Evolutionary conservation across 192 early-diverging fungal genomes (phyloP), one percentile per base, ranked within the genome.

Genomic region (Chytriomyces sp.): DNA sequence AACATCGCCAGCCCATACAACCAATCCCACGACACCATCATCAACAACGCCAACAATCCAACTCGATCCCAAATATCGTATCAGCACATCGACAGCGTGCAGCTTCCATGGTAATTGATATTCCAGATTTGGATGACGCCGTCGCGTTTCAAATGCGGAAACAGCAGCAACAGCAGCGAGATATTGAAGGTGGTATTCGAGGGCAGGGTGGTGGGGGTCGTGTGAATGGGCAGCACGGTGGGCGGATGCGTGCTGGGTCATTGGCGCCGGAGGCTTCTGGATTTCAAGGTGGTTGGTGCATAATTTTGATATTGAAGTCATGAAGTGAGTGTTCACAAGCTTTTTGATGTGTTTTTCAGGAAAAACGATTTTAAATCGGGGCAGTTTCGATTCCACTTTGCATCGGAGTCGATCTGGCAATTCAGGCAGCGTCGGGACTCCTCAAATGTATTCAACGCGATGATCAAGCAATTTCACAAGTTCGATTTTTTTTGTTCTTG

Each of bases 361-460:
- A 18, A 68, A 68, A 24, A 68, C 67, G 46, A 24, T 68, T 24
- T 45, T 68, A 47, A 68, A 43, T n/a, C 67, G 67, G 1, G 23
- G 44, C 16, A 16, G 23, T n/a, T 68, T 68, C 44, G 24, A 44
- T 68, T 11, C 23, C 24, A 20, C 13, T 18, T 47, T 13, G 63
- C 26, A 26, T 11, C 35, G 23, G 11, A 16, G 63, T 13, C 26
- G 35, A 26, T 13, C n/a, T 16, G 26, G 23, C n/a, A 64, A 16
- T 64, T 64, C 23, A 26, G 63, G n/a, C n/a, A 26, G 63, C 23
- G 3, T 1, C 16, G 57, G 16, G 35, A 35, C 63, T 13, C 4
- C 63, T 23, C 23, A 64, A 64, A 4, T 64, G n/a, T 64, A 26
- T 64, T 64, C 23, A 35, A 64, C 10, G 26, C 63, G 35, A 13